phyloP scores from a whole-genome alignment of 1,284 basidiomycete species.

The Xerocomus nothofagi region DNA sequence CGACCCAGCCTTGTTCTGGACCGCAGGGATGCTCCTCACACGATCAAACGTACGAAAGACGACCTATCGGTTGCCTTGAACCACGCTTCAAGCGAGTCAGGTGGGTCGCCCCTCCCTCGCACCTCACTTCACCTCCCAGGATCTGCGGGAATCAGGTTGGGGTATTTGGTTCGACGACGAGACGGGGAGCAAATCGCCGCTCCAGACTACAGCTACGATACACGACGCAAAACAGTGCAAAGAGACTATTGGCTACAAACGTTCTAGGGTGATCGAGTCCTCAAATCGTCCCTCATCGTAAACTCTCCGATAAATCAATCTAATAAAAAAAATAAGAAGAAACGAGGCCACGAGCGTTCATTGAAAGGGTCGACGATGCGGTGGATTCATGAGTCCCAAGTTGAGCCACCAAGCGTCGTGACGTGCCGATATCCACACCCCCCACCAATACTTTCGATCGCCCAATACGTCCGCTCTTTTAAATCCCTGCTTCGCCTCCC shows the following conservation, averaged over 20 bases:
- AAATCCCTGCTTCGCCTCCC: slow-evolving; percentile 36
- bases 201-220: slow-evolving; percentile 1
- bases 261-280: slow-evolving; percentile 3
- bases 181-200: too few species aligned
- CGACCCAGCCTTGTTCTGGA: not conserved
- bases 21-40: slow-evolving; percentile 85
- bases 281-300: not conserved
- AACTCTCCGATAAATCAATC: not conserved
- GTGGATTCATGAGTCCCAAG: slow-evolving; percentile 28
- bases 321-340: not conserved
- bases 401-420: slow-evolving; percentile 36
- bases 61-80: too few species aligned
- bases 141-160: too few species aligned
- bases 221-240: not conserved
- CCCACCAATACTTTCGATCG: slow-evolving; percentile 36
- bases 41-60: too few species aligned
- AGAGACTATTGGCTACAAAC: slow-evolving; percentile 19
- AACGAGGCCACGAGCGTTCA: slow-evolving; percentile 1
- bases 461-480: slow-evolving; percentile 40
- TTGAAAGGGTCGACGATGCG: slow-evolving; percentile 10
- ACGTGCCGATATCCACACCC: slow-evolving; percentile 33
- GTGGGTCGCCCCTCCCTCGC: too few species aligned
- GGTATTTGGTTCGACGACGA: too few species aligned
- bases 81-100: too few species aligned
- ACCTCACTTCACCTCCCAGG: too few species aligned